Base-by-base conservation (phyloP, 176 grass and related monocot species). In the Chloris gayana region DNA sequence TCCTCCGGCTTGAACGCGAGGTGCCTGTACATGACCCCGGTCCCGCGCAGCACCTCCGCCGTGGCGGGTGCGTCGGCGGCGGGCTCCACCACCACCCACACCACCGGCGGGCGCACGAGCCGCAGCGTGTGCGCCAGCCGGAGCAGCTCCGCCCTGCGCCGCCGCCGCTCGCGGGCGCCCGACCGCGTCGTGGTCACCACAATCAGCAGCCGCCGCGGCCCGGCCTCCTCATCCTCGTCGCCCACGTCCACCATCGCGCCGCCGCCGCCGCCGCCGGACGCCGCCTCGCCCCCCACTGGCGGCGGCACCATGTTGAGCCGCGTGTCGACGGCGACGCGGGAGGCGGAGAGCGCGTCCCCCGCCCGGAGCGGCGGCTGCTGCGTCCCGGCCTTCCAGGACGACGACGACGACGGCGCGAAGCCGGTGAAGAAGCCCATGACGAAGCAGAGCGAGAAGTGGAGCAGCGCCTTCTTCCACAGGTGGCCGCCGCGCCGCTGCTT, bases 371-470 rank as follows among this genome's bases (percentile, higher is more conserved):
- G 82, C 59, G 49, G 70, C 63, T 56, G 65, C 33, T 9, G 2
- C 38, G 49, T 59, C 7, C 35, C n/a, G 17, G 71, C 14, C 17
- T 69, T 70, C 78, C 83, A 85, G 14, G 69, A 72, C 0, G 81
- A 77, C 3, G 83, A 71, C 2, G 83, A 92, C 13, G 93, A 89
- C 2, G 97, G 97, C 29, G 93, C 93, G 82, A 99, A 99, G 26
- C 97, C 97, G 22, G 93, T 96, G 88, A 99, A 99, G 90, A 99
- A 99, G 22, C 97, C 97, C 91, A 91, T 96, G 62, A 93, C 88
- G 80, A 99, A 99, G 87, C 97, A 99, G 58, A 99, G 88, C 4
- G 96, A 93, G 93, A 99, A 99, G 78, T 99, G 96, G 82, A 99
- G 54, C 30, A 96, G 73, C 46, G 93, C 97, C 64, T 88, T 90